Evolutionary conservation across 805 yeast genomes (phyloP).

Genomic region (Candida ortonii): DNA sequence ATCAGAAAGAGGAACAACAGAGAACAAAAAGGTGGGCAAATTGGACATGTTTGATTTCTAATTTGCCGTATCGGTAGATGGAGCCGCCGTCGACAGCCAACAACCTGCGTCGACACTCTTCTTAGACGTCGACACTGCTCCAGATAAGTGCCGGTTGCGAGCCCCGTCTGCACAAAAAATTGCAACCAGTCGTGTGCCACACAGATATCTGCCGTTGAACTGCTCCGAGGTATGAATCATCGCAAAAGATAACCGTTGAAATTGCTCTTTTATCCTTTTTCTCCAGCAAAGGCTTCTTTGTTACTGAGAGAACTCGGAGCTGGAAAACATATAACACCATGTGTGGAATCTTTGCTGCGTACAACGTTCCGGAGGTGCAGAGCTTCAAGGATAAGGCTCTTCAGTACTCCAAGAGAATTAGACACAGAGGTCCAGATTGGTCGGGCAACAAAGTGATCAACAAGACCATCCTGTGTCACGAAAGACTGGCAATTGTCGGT

Average conservation of each 20-base stretch:
- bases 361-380: constrained; percentile 74
- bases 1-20: constrained; percentile 1
- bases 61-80: constrained; percentile 5
- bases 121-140: too few species aligned
- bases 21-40: constrained; percentile 2
- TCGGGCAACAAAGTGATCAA: constrained; percentile 81
- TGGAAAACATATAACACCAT: too few species aligned
- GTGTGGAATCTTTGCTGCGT: constrained; percentile 99
- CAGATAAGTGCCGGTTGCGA: too few species aligned
- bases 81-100: constrained; percentile 1
- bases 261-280: background rate
- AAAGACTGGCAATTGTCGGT: constrained; percentile 96
- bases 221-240: too few species aligned
- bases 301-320: too few species aligned
- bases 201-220: too few species aligned
- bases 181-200: too few species aligned
- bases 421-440: constrained; percentile 99
- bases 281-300: constrained; percentile 2
- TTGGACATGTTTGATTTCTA: constrained; percentile 1
- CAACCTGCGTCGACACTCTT: too few species aligned
- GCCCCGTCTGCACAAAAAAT: too few species aligned
- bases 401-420: constrained; percentile 84
- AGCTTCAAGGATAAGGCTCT: constrained; percentile 84
- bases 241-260: too few species aligned
- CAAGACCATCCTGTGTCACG: constrained; percentile 85